Percentiles rank a stretch among this genome's conserved stretches.
Conservation (phyloP, 2,329 filamentous ascomycete species). For the Penicillium thymicola region DNA sequence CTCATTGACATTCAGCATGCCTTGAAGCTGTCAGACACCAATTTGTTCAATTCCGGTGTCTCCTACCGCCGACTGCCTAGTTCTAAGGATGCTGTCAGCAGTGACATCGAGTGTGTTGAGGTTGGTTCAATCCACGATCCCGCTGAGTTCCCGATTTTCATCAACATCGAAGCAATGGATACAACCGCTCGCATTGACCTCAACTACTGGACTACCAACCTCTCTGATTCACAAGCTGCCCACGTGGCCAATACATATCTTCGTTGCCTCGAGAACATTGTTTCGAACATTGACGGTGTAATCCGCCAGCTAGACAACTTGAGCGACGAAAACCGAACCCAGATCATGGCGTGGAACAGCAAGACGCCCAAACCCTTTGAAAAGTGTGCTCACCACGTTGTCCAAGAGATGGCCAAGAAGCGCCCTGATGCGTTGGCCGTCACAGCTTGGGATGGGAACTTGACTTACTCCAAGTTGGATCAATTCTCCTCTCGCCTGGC, state of each 20-base stretch:
- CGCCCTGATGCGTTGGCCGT: slow-evolving; percentile 30
- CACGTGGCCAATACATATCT: slow-evolving; percentile 41
- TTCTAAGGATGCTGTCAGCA: slow-evolving; percentile 22
- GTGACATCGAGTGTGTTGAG: slow-evolving; percentile 40
- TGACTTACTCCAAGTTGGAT: slow-evolving; percentile 36
- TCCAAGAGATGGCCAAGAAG: slow-evolving; percentile 24
- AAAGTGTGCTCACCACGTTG: slow-evolving; percentile 29
- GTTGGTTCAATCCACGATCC: slow-evolving; percentile 45
- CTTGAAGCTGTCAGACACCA: slow-evolving; percentile 36
- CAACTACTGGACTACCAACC: slow-evolving; percentile 42
- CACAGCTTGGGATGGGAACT: slow-evolving; percentile 30
- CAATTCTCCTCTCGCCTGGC: slow-evolving; percentile 34
- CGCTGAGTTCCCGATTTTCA: slow-evolving; percentile 48
- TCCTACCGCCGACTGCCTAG: slow-evolving; percentile 46
- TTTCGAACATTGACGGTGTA: slow-evolving; percentile 33
- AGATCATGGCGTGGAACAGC: slow-evolving; percentile 32
- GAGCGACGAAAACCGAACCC: slow-evolving; percentile 35
- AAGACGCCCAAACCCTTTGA: slow-evolving; percentile 21
- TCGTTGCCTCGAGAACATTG: slow-evolving; percentile 38
- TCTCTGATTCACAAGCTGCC: slow-evolving; percentile 39
- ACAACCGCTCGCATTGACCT: slow-evolving; percentile 36
- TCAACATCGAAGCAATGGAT: slow-evolving; percentile 50
- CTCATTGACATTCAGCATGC: slow-evolving; percentile 49
- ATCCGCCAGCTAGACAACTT: slow-evolving; percentile 37
- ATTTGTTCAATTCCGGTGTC: slow-evolving; percentile 49